Conservation (phyloP, 352 stramenopile genomes). For the Phytophthora crassamura region DNA sequence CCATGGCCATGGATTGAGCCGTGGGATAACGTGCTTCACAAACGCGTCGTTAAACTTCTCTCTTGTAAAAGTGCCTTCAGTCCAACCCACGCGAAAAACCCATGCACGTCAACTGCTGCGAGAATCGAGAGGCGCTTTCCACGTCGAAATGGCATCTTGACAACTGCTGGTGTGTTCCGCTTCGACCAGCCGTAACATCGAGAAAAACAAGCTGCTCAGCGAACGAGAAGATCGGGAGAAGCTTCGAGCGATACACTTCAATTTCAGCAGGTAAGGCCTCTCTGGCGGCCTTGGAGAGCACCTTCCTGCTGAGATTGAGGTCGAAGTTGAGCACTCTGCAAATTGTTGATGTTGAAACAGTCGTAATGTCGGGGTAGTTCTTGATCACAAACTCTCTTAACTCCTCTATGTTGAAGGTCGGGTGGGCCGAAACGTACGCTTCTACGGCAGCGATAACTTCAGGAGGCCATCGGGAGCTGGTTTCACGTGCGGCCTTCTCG, state of each 20-base stretch:
- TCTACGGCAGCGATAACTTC: not conserved
- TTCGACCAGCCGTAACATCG: not conserved
- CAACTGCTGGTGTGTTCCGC: not conserved
- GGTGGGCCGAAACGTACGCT: too few species aligned
- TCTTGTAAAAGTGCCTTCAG: constrained; percentile 1
- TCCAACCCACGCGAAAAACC: not conserved
- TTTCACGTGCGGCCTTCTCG: not conserved
- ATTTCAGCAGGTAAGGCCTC: constrained; percentile 11
- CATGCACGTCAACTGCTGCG: not conserved
- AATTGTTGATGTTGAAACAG: not conserved
- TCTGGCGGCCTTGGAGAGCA: not conserved
- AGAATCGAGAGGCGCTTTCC: not conserved
- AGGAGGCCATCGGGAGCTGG: not conserved
- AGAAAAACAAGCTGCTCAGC: constrained; percentile 7
- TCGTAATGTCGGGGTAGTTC: too few species aligned
- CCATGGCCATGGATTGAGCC: constrained; percentile 7
- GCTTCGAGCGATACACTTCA: not conserved
- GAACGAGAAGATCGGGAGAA: constrained; percentile 6
- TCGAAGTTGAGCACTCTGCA: constrained; percentile 6
- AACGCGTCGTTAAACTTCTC: not conserved
- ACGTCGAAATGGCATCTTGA: constrained; percentile 1
- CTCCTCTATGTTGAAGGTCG: too few species aligned
- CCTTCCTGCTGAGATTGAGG: constrained; percentile 1
- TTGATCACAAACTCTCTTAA: too few species aligned
- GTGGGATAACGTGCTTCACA: not conserved